A percentile compares a stretch with the other conserved stretches of the same genome.
phyloP scores from a whole-genome alignment of 345 rosid genomes.

The sweet orange (Citrus sinensis) region DVS_A1.0 CM039164.1:24420001-24420500 shows the following conservation, averaged over 20 bases:
- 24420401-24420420: slow-evolving; percentile 14
- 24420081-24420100: too few species aligned
- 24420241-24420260: slow-evolving; percentile 30
- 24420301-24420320: slow-evolving; percentile 25
- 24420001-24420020: too few species aligned
- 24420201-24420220: too few species aligned
- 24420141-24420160: too few species aligned
- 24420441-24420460: slow-evolving; percentile 48
- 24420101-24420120: too few species aligned
- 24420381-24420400: slow-evolving; percentile 25
- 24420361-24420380: slow-evolving; percentile 33
- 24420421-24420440: slow-evolving; percentile 33
- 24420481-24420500: slow-evolving; percentile 39
- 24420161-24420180: too few species aligned
- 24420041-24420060: too few species aligned
- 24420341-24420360: slow-evolving; percentile 7
- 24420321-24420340: slow-evolving; percentile 24
- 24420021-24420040: too few species aligned
- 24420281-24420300: slow-evolving; percentile 13
- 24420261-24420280: slow-evolving; percentile 30
- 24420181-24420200: too few species aligned
- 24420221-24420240: slow-evolving; percentile 25
- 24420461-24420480: slow-evolving; percentile 14
- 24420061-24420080: too few species aligned
- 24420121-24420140: too few species aligned